Evolutionary conservation across 805 yeast genomes (phyloP).

Genomic region (Lipomyces starkeyi): DNA sequence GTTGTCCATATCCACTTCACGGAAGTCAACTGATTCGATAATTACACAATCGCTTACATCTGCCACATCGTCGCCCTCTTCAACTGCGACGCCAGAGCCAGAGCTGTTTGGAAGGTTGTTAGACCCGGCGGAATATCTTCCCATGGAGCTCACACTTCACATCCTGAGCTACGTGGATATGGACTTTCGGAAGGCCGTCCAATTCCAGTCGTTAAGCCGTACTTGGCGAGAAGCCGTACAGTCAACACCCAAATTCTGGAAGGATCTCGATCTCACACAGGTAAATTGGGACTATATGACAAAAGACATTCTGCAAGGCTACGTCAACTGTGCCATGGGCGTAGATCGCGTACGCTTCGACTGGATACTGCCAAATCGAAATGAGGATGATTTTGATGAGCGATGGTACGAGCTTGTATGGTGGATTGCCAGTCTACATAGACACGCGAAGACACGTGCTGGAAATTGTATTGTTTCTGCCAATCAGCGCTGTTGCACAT

Average conservation of each 20-base stretch:
- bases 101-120: background rate
- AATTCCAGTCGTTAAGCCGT: conserved; percentile 12
- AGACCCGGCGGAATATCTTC: conserved; percentile 25
- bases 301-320: background rate
- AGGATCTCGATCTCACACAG: conserved; percentile 8
- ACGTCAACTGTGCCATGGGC: conserved; percentile 15
- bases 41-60: background rate
- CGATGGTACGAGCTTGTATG: conserved; percentile 26
- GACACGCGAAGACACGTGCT: background rate
- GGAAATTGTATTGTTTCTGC: background rate
- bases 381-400: conserved; percentile 17
- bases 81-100: background rate
- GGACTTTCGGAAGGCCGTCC: conserved; percentile 20
- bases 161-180: conserved; percentile 20
- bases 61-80: background rate
- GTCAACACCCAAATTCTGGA: conserved; percentile 17
- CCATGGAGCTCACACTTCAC: conserved; percentile 17
- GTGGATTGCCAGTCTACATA: conserved; percentile 13
- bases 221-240: conserved; percentile 21
- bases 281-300: conserved; percentile 13
- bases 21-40: background rate
- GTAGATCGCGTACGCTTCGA: conserved; percentile 9
- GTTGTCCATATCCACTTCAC: conserved; percentile 10
- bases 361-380: conserved; percentile 17
- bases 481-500: conserved; percentile 10